Evolutionary conservation across 176 grass and related monocot species (phyloP).

Genomic region (Lolium multiflorum): DNA sequence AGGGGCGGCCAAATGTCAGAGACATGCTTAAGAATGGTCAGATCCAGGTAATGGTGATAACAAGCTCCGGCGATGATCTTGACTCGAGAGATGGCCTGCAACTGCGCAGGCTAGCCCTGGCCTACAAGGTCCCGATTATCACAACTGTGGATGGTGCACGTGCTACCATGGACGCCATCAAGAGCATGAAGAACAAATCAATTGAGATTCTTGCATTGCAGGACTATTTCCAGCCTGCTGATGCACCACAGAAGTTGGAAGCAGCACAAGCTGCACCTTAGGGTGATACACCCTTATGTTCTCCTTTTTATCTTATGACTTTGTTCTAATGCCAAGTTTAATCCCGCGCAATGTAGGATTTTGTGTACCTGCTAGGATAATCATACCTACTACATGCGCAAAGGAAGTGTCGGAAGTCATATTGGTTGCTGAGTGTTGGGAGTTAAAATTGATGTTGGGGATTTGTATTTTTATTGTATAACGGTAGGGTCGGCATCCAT

Average conservation of each 20-base stretch:
- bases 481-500: slow-evolving; percentile 22
- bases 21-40: slow-evolving; percentile 90
- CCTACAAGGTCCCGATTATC: slow-evolving; percentile 91
- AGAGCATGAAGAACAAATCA: slow-evolving; percentile 79
- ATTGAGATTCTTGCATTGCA: slow-evolving; percentile 86
- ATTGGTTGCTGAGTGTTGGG: slow-evolving; percentile 11
- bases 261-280: slow-evolving; percentile 62
- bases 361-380: slow-evolving; percentile 33
- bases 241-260: slow-evolving; percentile 59
- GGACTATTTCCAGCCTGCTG: slow-evolving; percentile 75
- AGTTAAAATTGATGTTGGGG: slow-evolving; percentile 14
- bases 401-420: slow-evolving; percentile 5
- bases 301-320: not conserved
- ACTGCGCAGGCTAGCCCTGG: slow-evolving; percentile 80
- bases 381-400: slow-evolving; percentile 32
- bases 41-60: slow-evolving; percentile 98
- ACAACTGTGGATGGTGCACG: slow-evolving; percentile 94
- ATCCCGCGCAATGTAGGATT: slow-evolving; percentile 7
- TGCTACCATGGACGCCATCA: slow-evolving; percentile 86
- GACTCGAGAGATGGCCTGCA: slow-evolving; percentile 89
- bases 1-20: slow-evolving; percentile 87
- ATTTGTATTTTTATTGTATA: slow-evolving; percentile 29
- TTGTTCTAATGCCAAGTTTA: slow-evolving; percentile 9
- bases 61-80: slow-evolving; percentile 85
- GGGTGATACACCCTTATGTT: not conserved